Percentiles rank a stretch among this genome's conserved stretches.
These are phyloP conservation scores for Spinacia oleracea DNA, from an alignment of 179 eudicot genomes.

Conservation along the genomic window DNA sequence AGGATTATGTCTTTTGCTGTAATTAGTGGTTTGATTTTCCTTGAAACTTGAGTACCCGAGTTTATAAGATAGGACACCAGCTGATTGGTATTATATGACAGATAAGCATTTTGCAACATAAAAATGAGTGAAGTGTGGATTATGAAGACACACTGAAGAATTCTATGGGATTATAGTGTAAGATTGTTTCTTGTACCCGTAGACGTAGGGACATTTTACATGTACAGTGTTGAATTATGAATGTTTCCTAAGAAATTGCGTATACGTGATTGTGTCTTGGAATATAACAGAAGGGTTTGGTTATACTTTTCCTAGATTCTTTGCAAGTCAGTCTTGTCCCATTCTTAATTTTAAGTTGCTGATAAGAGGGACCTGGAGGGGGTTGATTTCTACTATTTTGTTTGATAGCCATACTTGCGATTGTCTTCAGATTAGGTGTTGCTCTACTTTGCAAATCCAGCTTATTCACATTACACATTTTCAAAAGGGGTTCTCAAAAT, in stretches of 20 bases:
- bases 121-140: not conserved
- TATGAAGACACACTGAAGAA: not conserved
- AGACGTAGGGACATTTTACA: not conserved
- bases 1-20: not conserved
- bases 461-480: too few relatives aligned
- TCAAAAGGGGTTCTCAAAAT: not conserved
- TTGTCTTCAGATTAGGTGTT: not conserved
- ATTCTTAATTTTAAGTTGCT: too few relatives aligned
- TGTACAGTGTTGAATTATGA: not conserved
- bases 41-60: not conserved
- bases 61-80: not conserved
- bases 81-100: not conserved
- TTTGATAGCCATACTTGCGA: not conserved
- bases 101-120: not conserved
- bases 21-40: not conserved
- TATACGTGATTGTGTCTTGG: not conserved
- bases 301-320: not conserved
- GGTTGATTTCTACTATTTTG: not conserved
- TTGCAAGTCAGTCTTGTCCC: not conserved
- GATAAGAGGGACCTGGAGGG: not conserved
- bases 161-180: too few relatives aligned
- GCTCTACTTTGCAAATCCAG: not conserved
- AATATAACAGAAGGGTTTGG: not conserved
- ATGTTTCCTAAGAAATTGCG: not conserved
- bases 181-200: not conserved